Conservation (phyloP, 2,329 filamentous ascomycete species). For the Nigrospora osmanthi region DNA sequence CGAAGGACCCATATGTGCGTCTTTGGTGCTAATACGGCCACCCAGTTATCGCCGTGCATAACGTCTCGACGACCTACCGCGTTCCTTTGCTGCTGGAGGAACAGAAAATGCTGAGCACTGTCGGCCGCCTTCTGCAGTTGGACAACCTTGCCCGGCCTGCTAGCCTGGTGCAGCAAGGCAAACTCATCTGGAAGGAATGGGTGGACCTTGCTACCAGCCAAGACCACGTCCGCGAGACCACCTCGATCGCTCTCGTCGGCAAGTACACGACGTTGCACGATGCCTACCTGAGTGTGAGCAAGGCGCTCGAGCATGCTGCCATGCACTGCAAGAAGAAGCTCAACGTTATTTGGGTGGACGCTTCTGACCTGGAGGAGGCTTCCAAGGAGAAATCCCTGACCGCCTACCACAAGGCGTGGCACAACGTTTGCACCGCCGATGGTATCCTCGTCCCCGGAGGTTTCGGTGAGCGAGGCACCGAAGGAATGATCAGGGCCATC, state of each 20-base stretch:
- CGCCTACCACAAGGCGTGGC: conserved; percentile 81
- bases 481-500: conserved; percentile 86
- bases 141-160: conserved; percentile 46
- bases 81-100: conserved; percentile 86
- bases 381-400: conserved; percentile 56
- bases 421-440: conserved; percentile 61
- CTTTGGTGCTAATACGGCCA: too few relatives aligned
- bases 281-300: conserved; percentile 76
- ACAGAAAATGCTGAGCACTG: conserved; percentile 64
- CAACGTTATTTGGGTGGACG: conserved; percentile 76
- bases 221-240: conserved; percentile 57
- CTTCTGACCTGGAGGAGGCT: conserved; percentile 70
- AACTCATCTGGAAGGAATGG: conserved; percentile 73
- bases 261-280: conserved; percentile 86
- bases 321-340: conserved; percentile 80
- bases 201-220: conserved; percentile 60
- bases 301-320: conserved; percentile 82
- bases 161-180: conserved; percentile 52
- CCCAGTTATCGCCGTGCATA: conserved; percentile 72
- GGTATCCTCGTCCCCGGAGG: conserved; percentile 66
- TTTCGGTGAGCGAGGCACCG: conserved; percentile 73
- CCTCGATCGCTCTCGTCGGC: conserved; percentile 81
- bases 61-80: conserved; percentile 88
- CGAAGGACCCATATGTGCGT: too few relatives aligned
- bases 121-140: conserved; percentile 59